phyloP scores from a whole-genome alignment of 1,139 yeast genomes.

The Geotrichum europaeum region DNA sequence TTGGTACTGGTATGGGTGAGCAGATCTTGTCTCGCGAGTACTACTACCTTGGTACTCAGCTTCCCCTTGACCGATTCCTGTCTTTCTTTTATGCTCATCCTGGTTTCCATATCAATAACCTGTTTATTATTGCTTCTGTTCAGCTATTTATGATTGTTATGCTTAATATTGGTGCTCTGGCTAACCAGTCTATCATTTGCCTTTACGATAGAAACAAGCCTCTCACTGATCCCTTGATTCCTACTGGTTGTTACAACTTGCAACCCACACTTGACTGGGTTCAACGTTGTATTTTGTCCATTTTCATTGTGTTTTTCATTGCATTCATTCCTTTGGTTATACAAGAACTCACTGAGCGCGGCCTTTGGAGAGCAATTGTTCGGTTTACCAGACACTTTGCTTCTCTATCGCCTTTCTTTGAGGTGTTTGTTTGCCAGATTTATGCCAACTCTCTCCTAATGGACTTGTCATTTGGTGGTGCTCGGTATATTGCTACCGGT shows the following conservation, averaged over 20 bases:
- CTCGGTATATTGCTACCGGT: constrained; percentile 97
- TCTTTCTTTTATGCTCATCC: constrained; percentile 98
- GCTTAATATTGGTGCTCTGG: constrained; percentile 85
- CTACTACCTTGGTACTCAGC: constrained; percentile 93
- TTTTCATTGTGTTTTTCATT: constrained; percentile 97
- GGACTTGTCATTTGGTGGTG: constrained; percentile 97
- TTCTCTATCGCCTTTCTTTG: constrained; percentile 93
- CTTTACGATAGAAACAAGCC: constrained; percentile 78
- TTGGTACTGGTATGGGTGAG: constrained; percentile 99
- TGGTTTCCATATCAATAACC: constrained; percentile 96
- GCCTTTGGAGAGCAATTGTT: constrained; percentile 90
- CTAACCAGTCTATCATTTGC: constrained; percentile 86
- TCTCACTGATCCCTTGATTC: constrained; percentile 72
- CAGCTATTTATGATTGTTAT: constrained; percentile 88
- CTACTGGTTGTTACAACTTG: constrained; percentile 90
- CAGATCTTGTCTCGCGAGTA: constrained; percentile 98
- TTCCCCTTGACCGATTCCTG: constrained; percentile 93
- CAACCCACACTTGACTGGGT: constrained; percentile 92
- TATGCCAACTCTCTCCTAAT: constrained; percentile 85
- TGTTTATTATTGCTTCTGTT: constrained; percentile 90
- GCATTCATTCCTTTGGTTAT: constrained; percentile 93
- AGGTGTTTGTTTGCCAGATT: constrained; percentile 96
- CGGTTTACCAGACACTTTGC: constrained; percentile 85
- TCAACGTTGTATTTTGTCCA: constrained; percentile 93
- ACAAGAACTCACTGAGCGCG: constrained; percentile 96